Evolutionary conservation across 495 filamentous ascomycete species (phyloP).

Genomic region (Annulohypoxylon stygium): DNA sequence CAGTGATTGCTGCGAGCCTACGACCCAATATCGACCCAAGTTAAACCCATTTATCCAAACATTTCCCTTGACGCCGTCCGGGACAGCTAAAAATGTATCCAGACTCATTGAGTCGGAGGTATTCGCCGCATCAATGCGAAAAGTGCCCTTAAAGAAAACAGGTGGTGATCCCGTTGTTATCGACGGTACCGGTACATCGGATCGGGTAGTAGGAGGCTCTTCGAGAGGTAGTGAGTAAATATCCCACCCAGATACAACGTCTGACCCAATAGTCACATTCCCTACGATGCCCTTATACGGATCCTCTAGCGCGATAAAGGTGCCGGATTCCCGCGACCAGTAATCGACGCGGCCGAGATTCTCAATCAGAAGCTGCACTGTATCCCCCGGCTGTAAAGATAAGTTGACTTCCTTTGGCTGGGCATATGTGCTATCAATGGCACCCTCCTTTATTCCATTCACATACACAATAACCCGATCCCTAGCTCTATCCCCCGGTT

Average conservation of each 20-base stretch:
- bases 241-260: conserved; percentile 54
- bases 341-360: conserved; percentile 64
- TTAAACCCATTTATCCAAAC: conserved; percentile 64
- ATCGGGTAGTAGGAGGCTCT: conserved; percentile 24
- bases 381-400: conserved; percentile 53
- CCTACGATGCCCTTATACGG: conserved; percentile 62
- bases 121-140: conserved; percentile 37
- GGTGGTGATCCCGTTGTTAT: conserved; percentile 45
- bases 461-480: conserved; percentile 63
- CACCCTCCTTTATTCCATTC: conserved; percentile 54
- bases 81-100: conserved; percentile 60
- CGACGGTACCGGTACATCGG: background rate
- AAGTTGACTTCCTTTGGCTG: conserved; percentile 53
- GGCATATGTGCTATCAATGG: conserved; percentile 60
- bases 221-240: conserved; percentile 56
- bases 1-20: conserved; percentile 63
- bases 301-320: conserved; percentile 53
- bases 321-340: conserved; percentile 52
- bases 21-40: conserved; percentile 61
- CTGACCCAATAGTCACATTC: conserved; percentile 57
- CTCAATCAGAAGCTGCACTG: conserved; percentile 59
- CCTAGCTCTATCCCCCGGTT: conserved; percentile 56
- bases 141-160: conserved; percentile 58
- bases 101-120: conserved; percentile 39
- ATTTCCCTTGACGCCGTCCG: conserved; percentile 58